Percentiles rank a stretch among this genome's conserved stretches.
These are phyloP conservation scores for Calocybe gambosa DNA, from an alignment of 1,284 basidiomycete species.

Conservation along the genomic window DNA sequence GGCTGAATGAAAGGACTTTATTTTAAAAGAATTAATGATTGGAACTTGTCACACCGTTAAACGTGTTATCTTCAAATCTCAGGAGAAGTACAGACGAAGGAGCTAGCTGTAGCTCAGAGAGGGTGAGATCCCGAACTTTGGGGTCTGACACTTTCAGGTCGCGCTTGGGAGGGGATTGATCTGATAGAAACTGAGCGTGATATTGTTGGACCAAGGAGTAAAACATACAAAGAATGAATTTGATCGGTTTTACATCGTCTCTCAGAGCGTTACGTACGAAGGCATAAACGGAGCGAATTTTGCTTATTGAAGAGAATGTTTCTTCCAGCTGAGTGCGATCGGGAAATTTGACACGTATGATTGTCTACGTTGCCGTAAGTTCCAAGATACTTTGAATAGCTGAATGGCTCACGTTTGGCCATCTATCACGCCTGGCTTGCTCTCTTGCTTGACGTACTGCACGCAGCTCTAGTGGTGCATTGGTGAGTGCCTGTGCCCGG, in stretches of 20 bases:
- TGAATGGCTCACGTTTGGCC: slow-evolving; percentile 55
- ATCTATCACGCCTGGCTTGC: slow-evolving; percentile 57
- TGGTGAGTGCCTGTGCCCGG: slow-evolving; percentile 58
- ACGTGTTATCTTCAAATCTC: slow-evolving; percentile 63
- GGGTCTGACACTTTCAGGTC: slow-evolving; percentile 78
- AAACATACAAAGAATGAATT: slow-evolving; percentile 74
- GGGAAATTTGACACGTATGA: slow-evolving; percentile 74
- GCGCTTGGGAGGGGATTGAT: slow-evolving; percentile 73
- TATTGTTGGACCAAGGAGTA: neutral
- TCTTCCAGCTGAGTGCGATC: slow-evolving; percentile 83
- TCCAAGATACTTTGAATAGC: slow-evolving; percentile 3
- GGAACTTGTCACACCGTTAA: slow-evolving; percentile 54
- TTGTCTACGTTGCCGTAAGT: slow-evolving; percentile 46
- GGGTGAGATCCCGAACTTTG: slow-evolving; percentile 56
- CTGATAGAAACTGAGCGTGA: slow-evolving; percentile 29
- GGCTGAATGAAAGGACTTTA: slow-evolving; percentile 28
- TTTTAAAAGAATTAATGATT: neutral
- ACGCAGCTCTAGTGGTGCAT: slow-evolving; percentile 73
- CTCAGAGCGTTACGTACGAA: slow-evolving; percentile 72
- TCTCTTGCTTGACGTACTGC: slow-evolving; percentile 62
- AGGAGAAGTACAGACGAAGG: slow-evolving; percentile 76
- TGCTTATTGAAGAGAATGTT: slow-evolving; percentile 66
- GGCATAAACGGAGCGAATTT: slow-evolving; percentile 75
- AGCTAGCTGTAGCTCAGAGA: slow-evolving; percentile 69
- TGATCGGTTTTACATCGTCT: slow-evolving; percentile 67